phyloP scores from a whole-genome alignment of 2,329 filamentous ascomycete genomes.

The Xylaria sp. region DNA sequence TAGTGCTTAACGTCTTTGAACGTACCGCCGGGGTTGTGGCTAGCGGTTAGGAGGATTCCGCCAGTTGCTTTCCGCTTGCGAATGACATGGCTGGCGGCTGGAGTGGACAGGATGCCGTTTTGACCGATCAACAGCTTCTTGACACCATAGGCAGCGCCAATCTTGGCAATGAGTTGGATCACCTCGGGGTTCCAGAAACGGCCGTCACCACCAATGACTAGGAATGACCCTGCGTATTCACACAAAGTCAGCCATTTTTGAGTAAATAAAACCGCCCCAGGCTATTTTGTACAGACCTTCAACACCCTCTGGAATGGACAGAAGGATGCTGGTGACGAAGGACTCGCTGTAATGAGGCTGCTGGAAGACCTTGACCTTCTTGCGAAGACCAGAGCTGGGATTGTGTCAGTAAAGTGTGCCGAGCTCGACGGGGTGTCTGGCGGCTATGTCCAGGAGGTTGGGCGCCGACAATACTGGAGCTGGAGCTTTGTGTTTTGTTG shows the following conservation, averaged over 20 bases:
- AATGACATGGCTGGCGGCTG: conserved; percentile 95
- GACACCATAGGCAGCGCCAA: conserved; percentile 94
- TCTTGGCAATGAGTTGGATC: conserved; percentile 96
- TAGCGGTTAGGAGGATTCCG: conserved; percentile 95
- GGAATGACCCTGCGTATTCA: conserved; percentile 69
- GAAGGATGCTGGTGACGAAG: conserved; percentile 92
- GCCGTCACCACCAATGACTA: conserved; percentile 97
- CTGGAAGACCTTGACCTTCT: conserved; percentile 99
- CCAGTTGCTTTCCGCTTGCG: conserved; percentile 94
- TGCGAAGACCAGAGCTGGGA: conserved; percentile 91
- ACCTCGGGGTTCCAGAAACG: conserved; percentile 98
- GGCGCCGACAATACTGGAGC: conserved; percentile 11
- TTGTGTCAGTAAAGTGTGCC: conserved; percentile 34
- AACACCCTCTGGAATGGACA: conserved; percentile 94
- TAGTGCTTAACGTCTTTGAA: background rate
- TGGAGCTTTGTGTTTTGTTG: conserved; percentile 11
- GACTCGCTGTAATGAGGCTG: conserved; percentile 95
- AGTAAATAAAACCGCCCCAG: background rate
- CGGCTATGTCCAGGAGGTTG: background rate
- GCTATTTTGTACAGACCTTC: conserved; percentile 65
- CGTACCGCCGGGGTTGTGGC: conserved; percentile 97
- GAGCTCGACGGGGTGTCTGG: background rate
- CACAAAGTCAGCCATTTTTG: conserved; percentile 23
- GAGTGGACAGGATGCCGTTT: conserved; percentile 95
- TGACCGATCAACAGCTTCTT: conserved; percentile 99